A percentile compares a stretch with the other conserved stretches of the same genome.
Evolutionary conservation across 495 filamentous ascomycete species (phyloP).

Genomic region (Apodospora peruviana): DNA sequence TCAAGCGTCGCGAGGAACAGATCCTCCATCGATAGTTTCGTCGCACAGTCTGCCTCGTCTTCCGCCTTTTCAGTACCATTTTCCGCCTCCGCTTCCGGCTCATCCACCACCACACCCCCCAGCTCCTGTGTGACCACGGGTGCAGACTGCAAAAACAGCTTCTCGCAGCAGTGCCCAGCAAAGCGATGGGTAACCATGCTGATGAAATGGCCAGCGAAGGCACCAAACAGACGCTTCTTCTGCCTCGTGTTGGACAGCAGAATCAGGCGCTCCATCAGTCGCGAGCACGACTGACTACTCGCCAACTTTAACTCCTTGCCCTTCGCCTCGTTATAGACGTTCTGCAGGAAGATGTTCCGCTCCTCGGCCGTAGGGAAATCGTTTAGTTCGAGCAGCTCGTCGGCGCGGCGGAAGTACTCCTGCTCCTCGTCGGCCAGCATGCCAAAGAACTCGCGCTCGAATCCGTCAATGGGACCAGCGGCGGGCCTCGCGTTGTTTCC

Average conservation of each 20-base stretch:
- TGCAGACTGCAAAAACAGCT: conserved; percentile 77
- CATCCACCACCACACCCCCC: conserved; percentile 29
- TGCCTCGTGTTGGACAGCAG: conserved; percentile 71
- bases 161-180: conserved; percentile 94
- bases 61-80: conserved; percentile 39
- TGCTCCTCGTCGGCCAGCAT: conserved; percentile 85
- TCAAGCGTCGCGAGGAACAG: conserved; percentile 75
- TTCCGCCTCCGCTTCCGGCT: conserved; percentile 22
- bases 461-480: conserved; percentile 13
- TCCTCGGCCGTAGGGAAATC: conserved; percentile 76
- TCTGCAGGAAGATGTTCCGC: conserved; percentile 71
- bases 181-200: conserved; percentile 90
- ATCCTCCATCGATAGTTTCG: conserved; percentile 65
- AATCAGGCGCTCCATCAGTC: conserved; percentile 87
- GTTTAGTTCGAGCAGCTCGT: conserved; percentile 82
- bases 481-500: too few species aligned
- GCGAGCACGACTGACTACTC: conserved; percentile 88
- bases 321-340: conserved; percentile 76
- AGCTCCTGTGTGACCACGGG: conserved; percentile 70
- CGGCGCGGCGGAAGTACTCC: conserved; percentile 87
- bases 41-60: conserved; percentile 21
- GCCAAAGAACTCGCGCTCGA: conserved; percentile 69
- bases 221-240: conserved; percentile 76
- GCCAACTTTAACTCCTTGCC: conserved; percentile 96
- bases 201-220: conserved; percentile 83